Evolutionary conservation across 352 stramenopile species (phyloP).

Genomic region (Phytophthora sp.): DNA sequence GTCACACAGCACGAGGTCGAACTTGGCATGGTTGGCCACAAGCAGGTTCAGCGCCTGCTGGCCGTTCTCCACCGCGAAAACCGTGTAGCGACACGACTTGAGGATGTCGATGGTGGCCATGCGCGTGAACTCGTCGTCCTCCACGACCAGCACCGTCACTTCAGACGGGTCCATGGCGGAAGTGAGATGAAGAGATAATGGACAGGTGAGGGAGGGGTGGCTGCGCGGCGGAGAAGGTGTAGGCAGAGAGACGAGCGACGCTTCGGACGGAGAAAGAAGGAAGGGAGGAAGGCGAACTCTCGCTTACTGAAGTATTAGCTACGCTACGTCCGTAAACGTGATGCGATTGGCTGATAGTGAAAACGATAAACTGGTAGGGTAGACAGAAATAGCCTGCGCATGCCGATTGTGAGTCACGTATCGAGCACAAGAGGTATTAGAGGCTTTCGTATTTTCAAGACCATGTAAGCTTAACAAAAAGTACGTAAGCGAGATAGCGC

Average conservation of each 20-base stretch:
- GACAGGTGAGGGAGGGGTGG: background rate
- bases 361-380: conserved; percentile 13
- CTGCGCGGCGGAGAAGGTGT: background rate
- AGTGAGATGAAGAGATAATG: conserved; percentile 1
- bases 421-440: too few relatives aligned
- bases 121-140: conserved; percentile 91
- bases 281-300: conserved; percentile 1
- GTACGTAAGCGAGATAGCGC: too few relatives aligned
- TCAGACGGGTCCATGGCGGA: conserved; percentile 81
- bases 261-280: conserved; percentile 14
- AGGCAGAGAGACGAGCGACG: conserved; percentile 32
- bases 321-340: background rate
- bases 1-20: conserved; percentile 90
- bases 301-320: conserved; percentile 7
- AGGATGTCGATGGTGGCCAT: conserved; percentile 91
- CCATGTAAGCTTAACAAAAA: too few relatives aligned
- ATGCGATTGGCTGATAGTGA: conserved; percentile 8
- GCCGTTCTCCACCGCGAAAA: conserved; percentile 87
- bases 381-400: conserved; percentile 1
- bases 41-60: conserved; percentile 78
- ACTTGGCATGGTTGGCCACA: conserved; percentile 72
- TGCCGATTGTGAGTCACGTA: too few relatives aligned
- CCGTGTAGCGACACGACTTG: conserved; percentile 84
- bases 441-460: too few relatives aligned
- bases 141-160: conserved; percentile 89